Evolutionary conservation across 257 asterid genomes (phyloP), one percentile per base, ranked within the genome.

Genomic region (Nicotiana undulata): DNA sequence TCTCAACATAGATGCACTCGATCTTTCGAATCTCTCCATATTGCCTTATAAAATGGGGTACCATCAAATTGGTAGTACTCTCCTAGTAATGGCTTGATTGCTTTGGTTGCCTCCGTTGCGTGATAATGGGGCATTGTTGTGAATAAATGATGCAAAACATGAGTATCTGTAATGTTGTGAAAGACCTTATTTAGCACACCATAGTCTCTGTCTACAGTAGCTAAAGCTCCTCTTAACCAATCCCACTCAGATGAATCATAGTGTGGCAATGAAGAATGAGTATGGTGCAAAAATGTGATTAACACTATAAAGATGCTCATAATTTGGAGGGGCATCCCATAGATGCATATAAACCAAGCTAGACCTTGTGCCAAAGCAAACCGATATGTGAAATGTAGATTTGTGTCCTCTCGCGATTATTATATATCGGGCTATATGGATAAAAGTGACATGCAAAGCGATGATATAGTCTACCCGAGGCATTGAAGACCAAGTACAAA

Each of bases 21-120:
- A n/a, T 81, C 80, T 29, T 58, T 58, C 0, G 61, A 34, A 37
- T 81, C 80, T 20, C 80, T 81, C 84, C 80, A 81, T 20, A 74
- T 44, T 5, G 84, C 84, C 64, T 81, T 72, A 3, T 13, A 4
- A 74, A 81, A 4, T 5, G 80, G 64, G 18, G 84, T 74, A 3
- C 49, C 84, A 59, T 81, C 80, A 74, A 32, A 28, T 29, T 81
- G 28, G 4, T 74, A 81, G 56, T 81, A 74, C 2, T 74, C 37
- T 13, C 75, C 80, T 4, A 81, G 29, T 20, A 81, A 58, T 17
- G 84, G 81, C 34, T 81, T 74, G 31, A 81, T 74, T 1, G 81
- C 81, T 10, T 60, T 81, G 3, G 81, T 81, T 24, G 84, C 84
- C 64, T 81, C 84, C 28, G n/a, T 32, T 9, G 84, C 84, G 24